phyloP scores from a whole-genome alignment of 257 asterid species.

The Salvia splendens region DNA sequence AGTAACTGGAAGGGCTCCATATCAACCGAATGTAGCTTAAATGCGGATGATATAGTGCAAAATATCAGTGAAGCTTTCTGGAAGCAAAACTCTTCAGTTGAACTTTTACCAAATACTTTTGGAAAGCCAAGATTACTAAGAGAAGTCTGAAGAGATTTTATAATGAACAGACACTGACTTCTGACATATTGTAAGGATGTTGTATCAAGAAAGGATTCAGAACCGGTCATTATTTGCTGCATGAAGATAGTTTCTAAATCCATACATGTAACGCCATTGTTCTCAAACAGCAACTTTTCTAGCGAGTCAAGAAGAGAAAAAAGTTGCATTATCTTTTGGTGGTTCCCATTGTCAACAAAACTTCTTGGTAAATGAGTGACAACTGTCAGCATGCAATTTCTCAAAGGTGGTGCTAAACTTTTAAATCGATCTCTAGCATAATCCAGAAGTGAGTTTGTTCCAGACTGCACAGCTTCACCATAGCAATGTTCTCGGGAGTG shows the following conservation, averaged over 20 bases:
- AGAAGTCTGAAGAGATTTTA: conserved; percentile 38
- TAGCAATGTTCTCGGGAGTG: conserved; percentile 11
- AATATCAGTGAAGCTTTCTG: conserved; percentile 48
- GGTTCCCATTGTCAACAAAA: conserved; percentile 37
- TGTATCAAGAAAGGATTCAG: conserved; percentile 19
- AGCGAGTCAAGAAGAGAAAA: conserved; percentile 37
- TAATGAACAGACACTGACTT: conserved; percentile 33
- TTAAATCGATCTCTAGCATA: conserved; percentile 41
- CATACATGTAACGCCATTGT: conserved; percentile 34
- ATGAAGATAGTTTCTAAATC: conserved; percentile 37
- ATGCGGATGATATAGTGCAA: conserved; percentile 58
- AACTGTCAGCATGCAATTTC: conserved; percentile 36
- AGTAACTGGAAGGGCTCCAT: conserved; percentile 44
- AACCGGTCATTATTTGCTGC: not conserved
- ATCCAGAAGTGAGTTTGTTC: conserved; percentile 35
- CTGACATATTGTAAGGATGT: conserved; percentile 29
- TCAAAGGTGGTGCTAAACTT: conserved; percentile 35
- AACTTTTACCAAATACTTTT: not conserved
- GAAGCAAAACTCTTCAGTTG: conserved; percentile 40
- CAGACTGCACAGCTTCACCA: conserved; percentile 11
- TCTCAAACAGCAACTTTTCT: conserved; percentile 39
- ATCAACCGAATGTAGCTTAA: conserved; percentile 35
- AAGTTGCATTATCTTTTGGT: conserved; percentile 31
- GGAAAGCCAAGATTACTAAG: conserved; percentile 42
- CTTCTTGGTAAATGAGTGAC: conserved; percentile 49